Evolutionary conservation across 306 rosid genomes (phyloP), one percentile per base, ranked within the genome.

Genomic region (Biancaea sappan): DNA sequence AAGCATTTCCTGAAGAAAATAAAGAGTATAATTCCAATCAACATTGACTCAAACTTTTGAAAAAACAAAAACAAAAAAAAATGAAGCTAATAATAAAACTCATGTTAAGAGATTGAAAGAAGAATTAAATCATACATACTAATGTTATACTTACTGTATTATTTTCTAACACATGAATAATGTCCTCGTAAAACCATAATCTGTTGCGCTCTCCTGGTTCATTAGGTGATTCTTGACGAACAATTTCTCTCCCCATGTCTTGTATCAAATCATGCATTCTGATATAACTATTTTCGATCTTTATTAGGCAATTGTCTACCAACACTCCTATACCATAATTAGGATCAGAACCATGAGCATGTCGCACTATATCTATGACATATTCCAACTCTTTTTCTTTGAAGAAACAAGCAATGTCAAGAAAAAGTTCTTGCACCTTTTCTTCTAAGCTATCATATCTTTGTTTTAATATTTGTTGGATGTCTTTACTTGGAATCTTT

Each of bases 351-450:
- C 47, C 72, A 58, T 47, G 48, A 41, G 0, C 26, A 8, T 66
- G 3, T 8, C 38, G 3, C 16, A 66, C 25, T 26, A 73, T 21
- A 4, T 67, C 16, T 59, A 11, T 15, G 4, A 77, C 73, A 1
- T 48, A 34, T 5, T 69, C 26, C 40, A 52, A n/a, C 15, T 38
- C 4, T 1, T 16, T 25, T 9, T 73, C 79, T 1, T 59, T 59
- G n/a, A 82, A 82, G 26, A 66, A 77, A 50, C 75, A 78, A 21
- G 82, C 77, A 62, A 78, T 48, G 21, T 78, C 77, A 0, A 78
- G 48, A 4, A 78, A 78, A 66, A 68, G 10, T 2, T 25, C 11
- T 18, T 32, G 47, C 56, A 29, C 77, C 0, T 31, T 6, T 5
- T 38, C 24, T 21, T 38, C 34, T 59, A 77, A 48, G 14, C 24